phyloP scores from a whole-genome alignment of 495 filamentous ascomycete species.

The Terfezia claveryi region DNA sequence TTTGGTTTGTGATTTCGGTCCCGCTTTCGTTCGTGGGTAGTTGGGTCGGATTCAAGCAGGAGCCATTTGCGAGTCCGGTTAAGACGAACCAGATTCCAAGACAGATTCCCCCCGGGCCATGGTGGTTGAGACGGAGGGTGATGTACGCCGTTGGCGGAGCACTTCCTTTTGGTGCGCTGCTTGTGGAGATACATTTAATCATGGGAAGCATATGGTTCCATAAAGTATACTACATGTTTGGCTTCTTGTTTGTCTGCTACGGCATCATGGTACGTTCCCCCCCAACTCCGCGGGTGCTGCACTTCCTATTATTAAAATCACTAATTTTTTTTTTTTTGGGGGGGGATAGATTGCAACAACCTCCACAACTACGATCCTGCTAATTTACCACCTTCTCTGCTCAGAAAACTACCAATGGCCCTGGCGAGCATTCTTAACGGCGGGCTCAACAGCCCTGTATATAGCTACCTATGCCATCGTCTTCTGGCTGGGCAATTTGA shows the following conservation, averaged over 20 bases:
- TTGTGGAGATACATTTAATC: conserved; percentile 95
- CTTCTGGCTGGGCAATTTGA: conserved; percentile 70
- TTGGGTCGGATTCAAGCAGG: conserved; percentile 70
- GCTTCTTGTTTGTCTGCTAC: conserved; percentile 94
- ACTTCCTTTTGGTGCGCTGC: conserved; percentile 86
- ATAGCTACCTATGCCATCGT: conserved; percentile 74
- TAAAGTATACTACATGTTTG: conserved; percentile 99
- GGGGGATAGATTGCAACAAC: conserved; percentile 49
- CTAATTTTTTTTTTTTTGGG: not conserved
- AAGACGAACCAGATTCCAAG: conserved; percentile 95
- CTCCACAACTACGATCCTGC: conserved; percentile 71
- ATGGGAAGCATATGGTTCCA: conserved; percentile 94
- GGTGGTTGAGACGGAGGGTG: conserved; percentile 63
- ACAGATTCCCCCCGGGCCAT: conserved; percentile 66
- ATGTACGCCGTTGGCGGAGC: conserved; percentile 78
- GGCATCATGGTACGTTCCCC: conserved; percentile 46
- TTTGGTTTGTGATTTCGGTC: conserved; percentile 93
- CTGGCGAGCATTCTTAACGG: conserved; percentile 77
- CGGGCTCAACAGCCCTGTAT: conserved; percentile 69
- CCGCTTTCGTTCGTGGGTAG: conserved; percentile 75
- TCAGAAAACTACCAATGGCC: conserved; percentile 98
- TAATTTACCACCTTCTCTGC: conserved; percentile 88
- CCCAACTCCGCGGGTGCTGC: not conserved
- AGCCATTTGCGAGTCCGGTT: conserved; percentile 49
- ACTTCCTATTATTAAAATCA: not conserved